Evolutionary conservation across 805 yeast genomes (phyloP), one percentile per base, ranked within the genome.

Genomic region (Candida yuanshanica): DNA sequence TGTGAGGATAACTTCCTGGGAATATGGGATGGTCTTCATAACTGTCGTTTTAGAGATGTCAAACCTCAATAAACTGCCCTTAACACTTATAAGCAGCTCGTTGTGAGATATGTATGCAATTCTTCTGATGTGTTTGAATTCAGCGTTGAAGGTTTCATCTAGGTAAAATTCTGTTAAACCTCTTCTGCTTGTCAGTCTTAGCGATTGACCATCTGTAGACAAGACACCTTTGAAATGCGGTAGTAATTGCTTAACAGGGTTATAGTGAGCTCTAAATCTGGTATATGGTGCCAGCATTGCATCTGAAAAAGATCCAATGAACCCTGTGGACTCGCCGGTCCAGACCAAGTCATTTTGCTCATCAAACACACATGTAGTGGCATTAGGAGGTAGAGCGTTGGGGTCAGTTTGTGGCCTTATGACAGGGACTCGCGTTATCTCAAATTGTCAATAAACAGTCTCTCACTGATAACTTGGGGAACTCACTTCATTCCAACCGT

Each of bases 261-360:
- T 53, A 4, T 61, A 54, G 38, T 79, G 83, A 0, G 78, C 82
- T 17, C 64, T 59, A 43, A 75, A 77, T 24, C 83, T 64, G 4
- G 82, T 72, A 53, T 83, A 85, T 3, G 81, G 72, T 5, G 66
- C 63, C 36, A 81, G 60, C 10, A 67, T 64, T 10, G 71, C 67
- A 11, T 75, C 80, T 22, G 63, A 65, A 41, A 56, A 68, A 1
- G 75, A 67, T 4, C 63, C 58, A 9, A 72, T 52, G 27, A 55
- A 59, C 4, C 77, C 77, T 2, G 66, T 50, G 26, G 76, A 59
- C 56, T 86, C 93, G 14, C 95, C 95, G 1, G 81, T 70, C 98
- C 98, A 91, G 2, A 90, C 57, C 35, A 93, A 65, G 51, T 90
- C 93, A 44, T 79, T 75, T n/a, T 72, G 64, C 27, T 71, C 72